phyloP scores from a whole-genome alignment of 345 rosid genomes.

The Eucalyptus erythrocorys region DNA sequence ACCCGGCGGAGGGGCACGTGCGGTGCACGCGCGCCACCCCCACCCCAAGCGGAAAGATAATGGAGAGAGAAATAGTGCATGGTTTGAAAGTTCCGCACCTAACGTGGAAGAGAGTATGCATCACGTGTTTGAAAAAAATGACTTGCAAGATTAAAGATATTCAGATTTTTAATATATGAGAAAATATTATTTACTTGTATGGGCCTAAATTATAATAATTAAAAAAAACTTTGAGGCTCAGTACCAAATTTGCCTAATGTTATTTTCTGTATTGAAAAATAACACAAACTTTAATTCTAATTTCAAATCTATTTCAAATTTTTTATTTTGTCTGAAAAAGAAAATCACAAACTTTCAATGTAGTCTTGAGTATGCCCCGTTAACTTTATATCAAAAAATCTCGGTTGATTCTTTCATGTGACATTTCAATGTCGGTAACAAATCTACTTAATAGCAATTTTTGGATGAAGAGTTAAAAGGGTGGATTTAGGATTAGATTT shows the following conservation, averaged over 20 bases:
- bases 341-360: neutral
- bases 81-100: neutral
- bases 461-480: neutral
- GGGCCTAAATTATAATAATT: neutral
- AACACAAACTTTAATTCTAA: no score
- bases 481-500: neutral
- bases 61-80: neutral
- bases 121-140: neutral
- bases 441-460: neutral
- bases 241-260: no score
- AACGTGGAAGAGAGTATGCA: neutral
- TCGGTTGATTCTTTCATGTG: no score
- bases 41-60: neutral
- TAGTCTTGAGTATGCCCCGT: neutral
- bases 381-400: no score
- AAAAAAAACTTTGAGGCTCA: neutral
- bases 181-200: neutral
- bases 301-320: neutral
- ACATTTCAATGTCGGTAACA: no score
- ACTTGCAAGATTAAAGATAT: neutral
- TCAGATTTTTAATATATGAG: neutral
- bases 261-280: no score
- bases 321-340: no score
- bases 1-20: neutral
- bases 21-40: neutral